Conservation (phyloP, 208 protist species). For the Leishmania guyanensis region DNA sequence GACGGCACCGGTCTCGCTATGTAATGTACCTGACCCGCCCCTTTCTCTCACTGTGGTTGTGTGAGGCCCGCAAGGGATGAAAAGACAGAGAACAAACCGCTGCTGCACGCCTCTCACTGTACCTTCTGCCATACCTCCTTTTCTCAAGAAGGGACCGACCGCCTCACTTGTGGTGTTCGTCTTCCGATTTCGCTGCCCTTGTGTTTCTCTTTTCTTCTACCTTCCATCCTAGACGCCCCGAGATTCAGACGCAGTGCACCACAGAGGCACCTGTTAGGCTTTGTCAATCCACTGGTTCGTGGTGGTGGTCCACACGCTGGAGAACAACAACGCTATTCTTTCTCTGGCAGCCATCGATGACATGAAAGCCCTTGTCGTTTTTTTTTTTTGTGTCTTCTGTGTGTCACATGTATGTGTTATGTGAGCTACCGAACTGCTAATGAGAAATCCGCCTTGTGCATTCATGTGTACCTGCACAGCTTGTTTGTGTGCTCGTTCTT, state of each 20-base stretch:
- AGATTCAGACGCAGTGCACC: neutral
- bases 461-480: neutral
- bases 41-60: constrained; percentile 1
- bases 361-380: neutral
- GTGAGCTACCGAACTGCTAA: neutral
- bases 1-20: constrained; percentile 58
- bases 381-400: no score
- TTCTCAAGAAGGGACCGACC: neutral
- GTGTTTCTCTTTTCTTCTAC: neutral
- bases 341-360: neutral
- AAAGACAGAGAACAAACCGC: neutral
- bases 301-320: neutral
- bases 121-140: neutral
- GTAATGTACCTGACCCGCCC: neutral
- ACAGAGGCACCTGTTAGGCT: neutral
- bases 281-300: no score
- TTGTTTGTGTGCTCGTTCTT: neutral
- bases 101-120: neutral
- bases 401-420: neutral
- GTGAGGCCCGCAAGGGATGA: neutral
- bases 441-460: neutral
- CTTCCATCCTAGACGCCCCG: neutral
- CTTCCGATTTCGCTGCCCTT: neutral
- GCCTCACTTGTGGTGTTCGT: neutral
- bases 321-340: neutral